Base-by-base conservation (phyloP, 495 filamentous ascomycete species). In the Jackrogersella multiformis region DNA sequence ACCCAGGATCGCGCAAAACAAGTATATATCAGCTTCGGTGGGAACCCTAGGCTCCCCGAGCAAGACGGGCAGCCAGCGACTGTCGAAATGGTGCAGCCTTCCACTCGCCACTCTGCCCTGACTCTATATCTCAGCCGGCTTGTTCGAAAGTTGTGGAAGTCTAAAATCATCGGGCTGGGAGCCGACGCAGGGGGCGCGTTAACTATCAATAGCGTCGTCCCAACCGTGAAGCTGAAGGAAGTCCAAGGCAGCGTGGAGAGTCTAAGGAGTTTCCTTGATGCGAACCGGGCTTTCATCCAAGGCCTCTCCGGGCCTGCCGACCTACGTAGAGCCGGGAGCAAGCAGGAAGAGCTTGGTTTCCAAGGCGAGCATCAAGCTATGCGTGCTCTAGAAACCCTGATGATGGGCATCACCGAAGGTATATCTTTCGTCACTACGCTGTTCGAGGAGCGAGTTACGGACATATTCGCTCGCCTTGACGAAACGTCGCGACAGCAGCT, bases 301-400 rank as follows among this genome's bases (percentile, higher is more conserved):
- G 95, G 95, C 1, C 80, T 99, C 41, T 88, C 92, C 20, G 94
- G 94, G 6, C 90, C 95, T 0, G 91, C 96, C 24, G 89, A 92
- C 26, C 76, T 95, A 24, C 82, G 85, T 16, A 86, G 89, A 16
- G 84, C 87, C 0, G 80, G 86, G 2, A 94, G 84, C 56, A 89
- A 92, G 67, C 90, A 96, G 70, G 95, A 97, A 61, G 94, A 98
- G 68, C 85, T 94, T 15, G 90, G 92, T 2, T 80, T 94, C 24
- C 94, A 97, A 75, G 93, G 89, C 13, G 95, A 99, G 77, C 93
- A 98, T 74, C 92, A 94, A 65, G 94, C 94, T 3, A 80, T 99
- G 57, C 89, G 94, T 71, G 92, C 92, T 0, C 83, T 98, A 24
- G 86, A 93, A 42, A 85, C 90, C 42, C 78, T 98, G 10, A 90